Evolutionary conservation across 768 basidiomycete genomes (phyloP).

Genomic region (Russula emetica): DNA sequence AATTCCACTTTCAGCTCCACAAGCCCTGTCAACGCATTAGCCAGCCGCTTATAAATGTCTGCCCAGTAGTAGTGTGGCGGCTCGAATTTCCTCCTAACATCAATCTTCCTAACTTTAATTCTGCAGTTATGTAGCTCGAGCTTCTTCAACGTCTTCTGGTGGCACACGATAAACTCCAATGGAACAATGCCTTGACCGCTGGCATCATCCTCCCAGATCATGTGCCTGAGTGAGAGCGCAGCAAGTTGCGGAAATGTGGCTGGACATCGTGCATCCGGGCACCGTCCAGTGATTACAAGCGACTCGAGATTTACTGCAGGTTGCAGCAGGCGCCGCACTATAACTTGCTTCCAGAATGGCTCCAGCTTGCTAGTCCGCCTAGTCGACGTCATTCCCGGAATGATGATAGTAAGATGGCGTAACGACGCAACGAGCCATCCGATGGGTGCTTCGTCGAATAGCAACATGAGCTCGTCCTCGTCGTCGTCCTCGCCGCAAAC

Average conservation of each 20-base stretch:
- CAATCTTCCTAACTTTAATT: no score
- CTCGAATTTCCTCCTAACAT: no score
- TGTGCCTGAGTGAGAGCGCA: not conserved
- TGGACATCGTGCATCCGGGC: no score
- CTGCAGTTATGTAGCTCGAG: no score
- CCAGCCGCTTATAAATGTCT: no score
- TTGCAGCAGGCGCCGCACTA: not conserved
- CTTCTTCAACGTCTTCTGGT: no score
- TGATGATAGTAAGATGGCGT: not conserved
- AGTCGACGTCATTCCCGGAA: not conserved
- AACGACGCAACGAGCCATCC: not conserved
- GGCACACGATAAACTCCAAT: no score
- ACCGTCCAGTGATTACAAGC: not conserved
- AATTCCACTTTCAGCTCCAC: no score
- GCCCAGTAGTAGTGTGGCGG: no score
- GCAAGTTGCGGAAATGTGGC: not conserved
- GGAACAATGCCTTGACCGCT: not conserved
- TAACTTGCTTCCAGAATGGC: not conserved
- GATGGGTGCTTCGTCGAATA: not conserved
- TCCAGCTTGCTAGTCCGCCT: not conserved
- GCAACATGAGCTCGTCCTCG: no score
- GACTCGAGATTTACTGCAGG: not conserved
- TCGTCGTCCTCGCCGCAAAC: accelerated
- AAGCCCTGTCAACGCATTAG: no score
- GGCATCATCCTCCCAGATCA: not conserved